Percentiles rank a stretch among this genome's conserved stretches.
Conservation (phyloP, 1,284 basidiomycete species). For the Ceratorhiza oryzae-sativae region DNA sequence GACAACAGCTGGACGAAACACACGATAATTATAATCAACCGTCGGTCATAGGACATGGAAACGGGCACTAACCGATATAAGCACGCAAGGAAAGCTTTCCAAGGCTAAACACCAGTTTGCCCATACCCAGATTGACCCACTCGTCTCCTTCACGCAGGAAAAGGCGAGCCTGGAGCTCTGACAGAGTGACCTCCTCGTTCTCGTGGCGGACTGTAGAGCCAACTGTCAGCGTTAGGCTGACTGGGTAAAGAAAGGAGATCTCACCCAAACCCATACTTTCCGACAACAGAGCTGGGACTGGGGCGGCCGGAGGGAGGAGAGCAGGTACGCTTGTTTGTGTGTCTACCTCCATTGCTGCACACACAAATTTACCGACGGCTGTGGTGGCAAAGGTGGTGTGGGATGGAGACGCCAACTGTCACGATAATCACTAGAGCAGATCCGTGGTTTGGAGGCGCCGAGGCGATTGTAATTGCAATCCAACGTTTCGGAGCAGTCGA, state of each 20-base stretch:
- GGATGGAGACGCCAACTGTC: conserved; percentile 36
- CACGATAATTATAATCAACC: neutral
- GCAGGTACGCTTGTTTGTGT: conserved; percentile 3
- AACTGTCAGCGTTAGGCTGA: neutral
- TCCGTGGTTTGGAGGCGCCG: conserved; percentile 37
- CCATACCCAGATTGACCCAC: conserved; percentile 36
- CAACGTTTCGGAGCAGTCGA: neutral
- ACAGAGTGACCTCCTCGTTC: conserved; percentile 32
- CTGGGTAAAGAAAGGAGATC: conserved; percentile 2
- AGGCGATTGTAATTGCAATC: neutral
- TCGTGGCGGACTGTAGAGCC: conserved; percentile 25
- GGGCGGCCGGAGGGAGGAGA: conserved; percentile 9
- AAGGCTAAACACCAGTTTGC: conserved; percentile 35
- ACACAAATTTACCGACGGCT: neutral
- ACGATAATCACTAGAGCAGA: conserved; percentile 31
- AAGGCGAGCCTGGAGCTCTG: conserved; percentile 33
- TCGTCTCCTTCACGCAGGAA: conserved; percentile 35
- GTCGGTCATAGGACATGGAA: neutral
- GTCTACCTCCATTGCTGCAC: conserved; percentile 24
- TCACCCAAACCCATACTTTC: conserved; percentile 35
- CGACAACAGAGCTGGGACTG: conserved; percentile 4
- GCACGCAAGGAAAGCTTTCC: conserved; percentile 35
- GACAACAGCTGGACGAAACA: conserved; percentile 11
- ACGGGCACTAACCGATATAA: conserved; percentile 22
- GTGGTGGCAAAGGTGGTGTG: conserved; percentile 32